Conservation (phyloP, 805 yeast species). For the Candida tammaniensis region DNA sequence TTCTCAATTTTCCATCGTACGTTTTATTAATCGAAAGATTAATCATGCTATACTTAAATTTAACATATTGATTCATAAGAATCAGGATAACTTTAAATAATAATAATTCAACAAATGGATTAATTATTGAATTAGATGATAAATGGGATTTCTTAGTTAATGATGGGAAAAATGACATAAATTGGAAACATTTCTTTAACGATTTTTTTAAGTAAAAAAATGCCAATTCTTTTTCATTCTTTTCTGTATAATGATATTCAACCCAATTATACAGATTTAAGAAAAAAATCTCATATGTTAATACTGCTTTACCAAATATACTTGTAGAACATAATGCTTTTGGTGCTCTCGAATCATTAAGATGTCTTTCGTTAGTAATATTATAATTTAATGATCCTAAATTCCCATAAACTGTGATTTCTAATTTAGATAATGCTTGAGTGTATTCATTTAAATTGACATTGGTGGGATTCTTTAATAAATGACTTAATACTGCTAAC, state of each 20-base stretch:
- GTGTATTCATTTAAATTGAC: background rate
- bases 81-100: background rate
- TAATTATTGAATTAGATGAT: background rate
- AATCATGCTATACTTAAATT: too few relatives aligned
- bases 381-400: background rate
- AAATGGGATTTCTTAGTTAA: background rate
- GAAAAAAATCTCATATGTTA: conserved; percentile 22
- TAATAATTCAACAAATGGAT: background rate
- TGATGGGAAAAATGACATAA: background rate
- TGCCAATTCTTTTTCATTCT: conserved; percentile 27
- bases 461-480: background rate
- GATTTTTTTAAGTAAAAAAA: conserved; percentile 32
- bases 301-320: background rate
- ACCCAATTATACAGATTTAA: conserved; percentile 39
- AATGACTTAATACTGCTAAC: conserved; percentile 11
- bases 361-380: background rate
- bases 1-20: too few relatives aligned
- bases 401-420: background rate
- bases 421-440: background rate
- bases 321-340: background rate
- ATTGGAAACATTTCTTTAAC: background rate
- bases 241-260: conserved; percentile 30
- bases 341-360: too few relatives aligned
- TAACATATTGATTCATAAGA: background rate
- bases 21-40: too few relatives aligned